A percentile compares a stretch with the other conserved stretches of the same genome.
Conservation (phyloP, 139 green algal species). For the Zygnema circumcarinatum region DNA sequence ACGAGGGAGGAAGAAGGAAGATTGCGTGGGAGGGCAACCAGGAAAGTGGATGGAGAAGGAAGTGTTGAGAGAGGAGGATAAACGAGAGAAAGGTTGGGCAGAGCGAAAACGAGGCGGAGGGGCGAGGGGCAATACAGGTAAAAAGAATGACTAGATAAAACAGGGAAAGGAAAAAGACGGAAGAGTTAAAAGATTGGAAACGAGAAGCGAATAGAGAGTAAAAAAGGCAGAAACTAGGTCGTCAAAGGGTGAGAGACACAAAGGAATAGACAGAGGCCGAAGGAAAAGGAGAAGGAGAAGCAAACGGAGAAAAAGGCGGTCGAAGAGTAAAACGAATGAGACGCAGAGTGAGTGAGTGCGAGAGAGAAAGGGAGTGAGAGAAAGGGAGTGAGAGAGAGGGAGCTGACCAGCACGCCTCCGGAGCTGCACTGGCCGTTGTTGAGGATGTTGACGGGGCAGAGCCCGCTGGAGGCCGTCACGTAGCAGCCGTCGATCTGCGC, state of each 20-base stretch:
- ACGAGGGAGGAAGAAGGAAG: too few relatives aligned
- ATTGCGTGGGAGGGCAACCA: too few relatives aligned
- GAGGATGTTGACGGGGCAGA: background rate
- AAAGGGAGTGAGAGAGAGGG: background rate
- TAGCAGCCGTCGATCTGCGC: background rate
- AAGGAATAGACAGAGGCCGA: background rate
- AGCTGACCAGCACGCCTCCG: background rate
- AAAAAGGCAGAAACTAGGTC: too few relatives aligned
- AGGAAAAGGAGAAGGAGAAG: background rate
- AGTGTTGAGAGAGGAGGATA: too few relatives aligned
- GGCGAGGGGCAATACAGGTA: too few relatives aligned
- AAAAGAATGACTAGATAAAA: too few relatives aligned
- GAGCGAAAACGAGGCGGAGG: too few relatives aligned
- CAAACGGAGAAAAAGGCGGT: background rate
- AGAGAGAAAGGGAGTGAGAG: background rate
- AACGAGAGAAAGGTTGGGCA: too few relatives aligned
- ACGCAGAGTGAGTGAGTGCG: background rate
- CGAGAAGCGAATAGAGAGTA: too few relatives aligned
- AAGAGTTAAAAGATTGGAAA: too few relatives aligned
- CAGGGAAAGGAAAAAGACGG: too few relatives aligned
- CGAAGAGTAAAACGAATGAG: background rate
- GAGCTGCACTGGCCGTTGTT: background rate
- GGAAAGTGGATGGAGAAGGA: too few relatives aligned
- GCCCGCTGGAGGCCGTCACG: background rate
- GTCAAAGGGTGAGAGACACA: background rate